phyloP scores from a whole-genome alignment of 1,284 basidiomycete species.

The Athelia sp. region DNA sequence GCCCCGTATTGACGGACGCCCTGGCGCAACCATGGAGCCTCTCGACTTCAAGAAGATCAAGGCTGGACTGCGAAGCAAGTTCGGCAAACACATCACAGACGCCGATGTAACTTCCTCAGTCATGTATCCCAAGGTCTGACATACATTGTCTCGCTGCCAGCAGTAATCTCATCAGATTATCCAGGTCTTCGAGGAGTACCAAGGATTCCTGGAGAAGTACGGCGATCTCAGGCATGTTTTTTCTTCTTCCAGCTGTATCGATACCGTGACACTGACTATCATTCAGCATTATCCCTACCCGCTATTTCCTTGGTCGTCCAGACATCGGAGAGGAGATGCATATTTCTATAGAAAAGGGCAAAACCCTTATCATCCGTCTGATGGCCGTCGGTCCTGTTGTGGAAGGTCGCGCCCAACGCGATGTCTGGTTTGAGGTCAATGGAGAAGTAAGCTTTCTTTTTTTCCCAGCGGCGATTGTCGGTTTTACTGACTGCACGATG shows the following conservation, averaged over 20 bases:
- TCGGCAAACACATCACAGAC: slow-evolving; percentile 91
- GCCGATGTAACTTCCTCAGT: slow-evolving; percentile 92
- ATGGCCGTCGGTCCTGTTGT: slow-evolving; percentile 95
- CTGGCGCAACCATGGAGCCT: slow-evolving; percentile 83
- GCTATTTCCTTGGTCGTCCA: slow-evolving; percentile 95
- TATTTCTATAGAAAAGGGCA: slow-evolving; percentile 95
- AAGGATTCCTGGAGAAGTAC: slow-evolving; percentile 90
- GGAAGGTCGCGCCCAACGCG: slow-evolving; percentile 86
- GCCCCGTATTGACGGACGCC: slow-evolving; percentile 89
- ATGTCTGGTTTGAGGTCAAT: slow-evolving; percentile 98
- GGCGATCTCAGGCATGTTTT: slow-evolving; percentile 80
- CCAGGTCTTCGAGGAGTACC: slow-evolving; percentile 96
- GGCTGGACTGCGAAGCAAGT: slow-evolving; percentile 88
- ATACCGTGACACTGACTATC: slow-evolving; percentile 11
- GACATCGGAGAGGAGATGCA: slow-evolving; percentile 93
- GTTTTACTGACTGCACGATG: slow-evolving; percentile 4
- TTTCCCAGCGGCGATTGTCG: slow-evolving; percentile 2
- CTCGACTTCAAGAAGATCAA: slow-evolving; percentile 97
- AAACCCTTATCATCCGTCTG: slow-evolving; percentile 94
- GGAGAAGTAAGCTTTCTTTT: slow-evolving; percentile 62
- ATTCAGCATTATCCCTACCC: slow-evolving; percentile 84
- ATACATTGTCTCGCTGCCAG: background rate
- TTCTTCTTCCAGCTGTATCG: slow-evolving; percentile 7
- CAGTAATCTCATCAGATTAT: slow-evolving; percentile 10
- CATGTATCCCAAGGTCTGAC: slow-evolving; percentile 87